phyloP scores from a whole-genome alignment of 2,329 filamentous ascomycete genomes.

The Cryphonectria nitschkei region DNA sequence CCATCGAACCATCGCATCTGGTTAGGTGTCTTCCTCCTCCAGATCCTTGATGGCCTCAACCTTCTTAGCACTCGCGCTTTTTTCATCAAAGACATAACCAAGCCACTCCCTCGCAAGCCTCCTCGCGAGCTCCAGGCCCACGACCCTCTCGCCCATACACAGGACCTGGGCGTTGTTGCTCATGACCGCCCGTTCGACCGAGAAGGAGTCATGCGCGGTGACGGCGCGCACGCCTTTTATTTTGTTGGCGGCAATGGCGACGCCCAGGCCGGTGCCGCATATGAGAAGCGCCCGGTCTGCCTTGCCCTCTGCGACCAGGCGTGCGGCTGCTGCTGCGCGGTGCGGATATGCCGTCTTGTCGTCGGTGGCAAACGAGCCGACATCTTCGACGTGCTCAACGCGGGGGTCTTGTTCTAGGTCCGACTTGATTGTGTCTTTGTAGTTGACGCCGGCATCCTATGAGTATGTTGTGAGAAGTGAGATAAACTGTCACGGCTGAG shows the following conservation, averaged over 20 bases:
- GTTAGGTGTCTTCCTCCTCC: constrained; percentile 30
- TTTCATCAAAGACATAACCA: constrained; percentile 74
- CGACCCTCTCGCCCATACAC: constrained; percentile 83
- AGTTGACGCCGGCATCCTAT: constrained; percentile 74
- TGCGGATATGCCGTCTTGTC: constrained; percentile 86
- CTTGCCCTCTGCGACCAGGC: constrained; percentile 62
- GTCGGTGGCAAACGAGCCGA: constrained; percentile 66
- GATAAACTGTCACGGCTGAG: not conserved
- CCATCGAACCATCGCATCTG: not conserved
- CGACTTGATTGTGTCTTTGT: constrained; percentile 78
- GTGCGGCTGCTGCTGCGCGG: constrained; percentile 73
- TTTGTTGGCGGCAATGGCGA: constrained; percentile 89
- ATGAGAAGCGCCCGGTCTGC: constrained; percentile 80
- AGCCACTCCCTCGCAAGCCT: constrained; percentile 81
- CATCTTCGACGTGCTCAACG: constrained; percentile 71
- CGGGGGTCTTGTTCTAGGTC: constrained; percentile 70
- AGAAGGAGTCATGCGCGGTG: constrained; percentile 85
- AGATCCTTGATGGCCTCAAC: constrained; percentile 44
- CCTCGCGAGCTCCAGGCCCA: constrained; percentile 79
- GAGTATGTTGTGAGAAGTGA: not conserved
- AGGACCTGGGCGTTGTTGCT: constrained; percentile 88
- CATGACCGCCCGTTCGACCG: constrained; percentile 77
- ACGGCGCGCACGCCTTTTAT: constrained; percentile 84
- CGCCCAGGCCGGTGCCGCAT: constrained; percentile 85
- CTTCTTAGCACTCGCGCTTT: constrained; percentile 62